Evolutionary conservation across 2,329 filamentous ascomycete species (phyloP).

Genomic region (Bipolaris cookei): DNA sequence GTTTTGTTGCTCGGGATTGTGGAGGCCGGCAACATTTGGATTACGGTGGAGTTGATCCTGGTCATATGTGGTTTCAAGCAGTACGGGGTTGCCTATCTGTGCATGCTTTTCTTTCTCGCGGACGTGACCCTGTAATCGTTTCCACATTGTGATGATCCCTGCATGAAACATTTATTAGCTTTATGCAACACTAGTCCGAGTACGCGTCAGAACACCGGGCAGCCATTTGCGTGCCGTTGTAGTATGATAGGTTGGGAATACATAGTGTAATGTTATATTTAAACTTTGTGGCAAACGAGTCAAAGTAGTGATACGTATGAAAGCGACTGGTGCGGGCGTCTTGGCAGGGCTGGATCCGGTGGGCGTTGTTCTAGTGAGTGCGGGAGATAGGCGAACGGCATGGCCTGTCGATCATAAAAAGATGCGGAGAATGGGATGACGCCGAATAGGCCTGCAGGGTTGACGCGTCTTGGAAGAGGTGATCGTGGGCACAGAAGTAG

Average conservation of each 20-base stretch:
- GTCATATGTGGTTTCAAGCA: constrained; percentile 55
- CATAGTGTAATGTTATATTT: background rate
- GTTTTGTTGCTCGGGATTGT: constrained; percentile 37
- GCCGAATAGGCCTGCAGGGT: background rate
- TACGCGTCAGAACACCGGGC: constrained; percentile 15
- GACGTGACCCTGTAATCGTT: constrained; percentile 56
- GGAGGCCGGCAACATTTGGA: constrained; percentile 38
- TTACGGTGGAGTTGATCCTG: constrained; percentile 52
- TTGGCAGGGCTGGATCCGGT: constrained; percentile 4
- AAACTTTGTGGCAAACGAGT: background rate
- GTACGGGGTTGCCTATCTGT: constrained; percentile 54
- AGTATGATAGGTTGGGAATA: background rate
- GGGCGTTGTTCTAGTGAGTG: background rate
- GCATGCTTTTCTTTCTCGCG: constrained; percentile 51
- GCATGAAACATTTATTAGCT: constrained; percentile 38
- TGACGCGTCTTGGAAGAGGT: background rate
- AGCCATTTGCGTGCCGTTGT: background rate
- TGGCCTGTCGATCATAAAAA: constrained; percentile 7
- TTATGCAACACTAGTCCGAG: constrained; percentile 5
- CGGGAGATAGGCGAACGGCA: constrained; percentile 10
- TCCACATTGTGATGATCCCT: constrained; percentile 56
- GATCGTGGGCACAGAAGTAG: background rate
- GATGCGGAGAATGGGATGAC: background rate
- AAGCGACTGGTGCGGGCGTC: background rate
- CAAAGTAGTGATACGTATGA: background rate